Conservation (phyloP, 768 basidiomycete species). For the Kwoniella bestiolae region DNA sequence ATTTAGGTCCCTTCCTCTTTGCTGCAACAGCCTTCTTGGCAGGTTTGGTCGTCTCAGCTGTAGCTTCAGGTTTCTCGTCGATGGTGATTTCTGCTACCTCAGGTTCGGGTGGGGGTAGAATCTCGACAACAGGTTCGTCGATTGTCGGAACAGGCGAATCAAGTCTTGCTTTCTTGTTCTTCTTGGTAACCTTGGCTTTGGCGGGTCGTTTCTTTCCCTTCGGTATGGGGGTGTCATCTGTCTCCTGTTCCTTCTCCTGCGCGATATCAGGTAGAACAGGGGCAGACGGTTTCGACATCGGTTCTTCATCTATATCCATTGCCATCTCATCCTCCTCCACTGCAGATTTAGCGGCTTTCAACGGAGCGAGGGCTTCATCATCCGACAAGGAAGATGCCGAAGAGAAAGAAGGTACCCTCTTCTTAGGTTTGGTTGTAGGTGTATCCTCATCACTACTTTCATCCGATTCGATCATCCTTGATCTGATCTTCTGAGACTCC, state of each 20-base stretch:
- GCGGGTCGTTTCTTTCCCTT: slow-evolving; percentile 38
- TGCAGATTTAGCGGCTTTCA: neutral
- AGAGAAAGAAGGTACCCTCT: slow-evolving; percentile 23
- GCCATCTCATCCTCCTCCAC: slow-evolving; percentile 15
- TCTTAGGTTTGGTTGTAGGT: neutral
- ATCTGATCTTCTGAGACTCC: slow-evolving; percentile 6
- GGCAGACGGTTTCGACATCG: neutral
- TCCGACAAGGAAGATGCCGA: slow-evolving; percentile 34
- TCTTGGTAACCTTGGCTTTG: slow-evolving; percentile 34
- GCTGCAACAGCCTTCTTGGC: slow-evolving; percentile 17
- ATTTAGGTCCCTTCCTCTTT: slow-evolving; percentile 29
- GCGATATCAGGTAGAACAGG: slow-evolving; percentile 3
- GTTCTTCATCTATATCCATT: slow-evolving; percentile 19
- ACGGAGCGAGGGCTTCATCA: slow-evolving; percentile 9
- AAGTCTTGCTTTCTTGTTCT: slow-evolving; percentile 43
- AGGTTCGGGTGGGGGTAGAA: slow-evolving; percentile 20
- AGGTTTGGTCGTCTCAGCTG: slow-evolving; percentile 1
- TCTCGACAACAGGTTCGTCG: slow-evolving; percentile 17
- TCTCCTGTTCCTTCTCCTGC: slow-evolving; percentile 11
- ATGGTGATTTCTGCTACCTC: slow-evolving; percentile 38
- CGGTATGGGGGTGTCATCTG: neutral
- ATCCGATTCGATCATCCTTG: slow-evolving; percentile 11
- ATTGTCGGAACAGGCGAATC: slow-evolving; percentile 18
- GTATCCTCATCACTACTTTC: slow-evolving; percentile 17
- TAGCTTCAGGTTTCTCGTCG: slow-evolving; percentile 7